phyloP scores from a whole-genome alignment of 2,329 filamentous ascomycete genomes.

The Colletotrichum costaricense region DNA sequence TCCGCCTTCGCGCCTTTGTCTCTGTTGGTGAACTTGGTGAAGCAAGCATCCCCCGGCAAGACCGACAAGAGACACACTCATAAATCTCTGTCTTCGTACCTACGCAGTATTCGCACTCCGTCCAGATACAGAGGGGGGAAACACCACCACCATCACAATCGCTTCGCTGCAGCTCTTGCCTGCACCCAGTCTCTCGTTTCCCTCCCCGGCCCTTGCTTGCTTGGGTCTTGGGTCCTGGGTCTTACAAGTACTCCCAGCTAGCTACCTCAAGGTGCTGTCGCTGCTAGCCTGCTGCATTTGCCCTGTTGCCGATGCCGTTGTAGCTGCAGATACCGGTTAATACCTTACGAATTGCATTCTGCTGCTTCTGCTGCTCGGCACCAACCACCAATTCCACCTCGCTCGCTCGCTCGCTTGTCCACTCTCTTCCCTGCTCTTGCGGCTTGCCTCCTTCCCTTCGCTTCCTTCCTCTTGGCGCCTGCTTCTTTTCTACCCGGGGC shows the following conservation, averaged over 20 bases:
- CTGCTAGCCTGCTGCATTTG: not conserved
- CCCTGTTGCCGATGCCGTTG: slow-evolving; percentile 19
- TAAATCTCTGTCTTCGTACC: not conserved
- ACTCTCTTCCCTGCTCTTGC: not conserved
- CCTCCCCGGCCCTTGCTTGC: slow-evolving; percentile 22
- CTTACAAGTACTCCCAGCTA: not conserved
- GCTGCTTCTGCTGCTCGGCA: slow-evolving; percentile 7
- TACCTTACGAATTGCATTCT: not conserved
- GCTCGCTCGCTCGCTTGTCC: slow-evolving; percentile 15
- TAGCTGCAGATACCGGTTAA: slow-evolving; percentile 24
- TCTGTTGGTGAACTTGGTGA: not conserved
- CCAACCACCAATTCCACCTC: slow-evolving; percentile 18
- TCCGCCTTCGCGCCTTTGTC: slow-evolving; percentile 1
- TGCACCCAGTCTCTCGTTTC: slow-evolving; percentile 19
- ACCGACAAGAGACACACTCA: not conserved
- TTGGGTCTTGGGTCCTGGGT: slow-evolving; percentile 1
- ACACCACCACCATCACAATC: slow-evolving; percentile 14
- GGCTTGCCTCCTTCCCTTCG: slow-evolving; percentile 15
- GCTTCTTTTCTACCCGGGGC: slow-evolving; percentile 26
- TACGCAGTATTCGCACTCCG: not conserved
- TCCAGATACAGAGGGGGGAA: not conserved
- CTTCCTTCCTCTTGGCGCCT: slow-evolving; percentile 25
- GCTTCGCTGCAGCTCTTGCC: slow-evolving; percentile 23
- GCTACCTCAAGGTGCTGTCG: not conserved
- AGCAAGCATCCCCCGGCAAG: slow-evolving; percentile 22